Base-by-base conservation (phyloP, 495 filamentous ascomycete genomes). In the Lasiosphaeria hispida region DNA sequence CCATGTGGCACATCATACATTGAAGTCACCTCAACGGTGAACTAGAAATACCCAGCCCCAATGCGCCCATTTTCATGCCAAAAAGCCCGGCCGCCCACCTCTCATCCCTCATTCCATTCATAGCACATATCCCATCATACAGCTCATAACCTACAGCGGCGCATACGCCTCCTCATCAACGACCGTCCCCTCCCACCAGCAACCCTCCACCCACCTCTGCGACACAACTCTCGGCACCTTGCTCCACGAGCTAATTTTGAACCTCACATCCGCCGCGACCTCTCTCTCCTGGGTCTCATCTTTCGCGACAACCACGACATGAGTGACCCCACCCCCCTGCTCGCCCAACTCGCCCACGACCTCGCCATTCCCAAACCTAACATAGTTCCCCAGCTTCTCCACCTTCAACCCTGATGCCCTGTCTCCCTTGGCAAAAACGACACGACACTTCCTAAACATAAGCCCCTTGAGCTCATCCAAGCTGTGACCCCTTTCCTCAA, bases 81-180 rank as follows among this genome's bases (percentile, higher is more conserved):
- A 30, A 30, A 30, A 30, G 5, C 23, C 23, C 23, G 23, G 5
- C 23, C 23, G 23, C 23, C 23, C 2, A 30, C 23, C 23, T 30
- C 23, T 5, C 23, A 30, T 30, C 23, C 23, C 23, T 30, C 23
- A 30, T 30, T 5, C 23, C 23, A 30, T 30, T 30, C 23, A 30
- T 30, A 30, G 5, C 23, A 33, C n/a, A 57, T 35, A 33, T 13
- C 19, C 8, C 14, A 48, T 47, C 38, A 6, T 9, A 56, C 39
- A 36, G 15, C 15, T 42, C 38, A 38, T 37, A 14, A 33, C n/a
- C 13, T 33, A 73, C 8, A 61, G 52, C 18, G 72, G 67, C n/a
- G 59, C 71, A 65, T 77, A 82, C 34, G 71, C 73, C 61, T 92
- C 90, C 80, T 97, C 94, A 67, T 97, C 91, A 52, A 97, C 64